Evolutionary conservation across 2,329 filamentous ascomycete genomes (phyloP), one percentile per base, ranked within the genome.

Genomic region (Paecilomyces sp.): DNA sequence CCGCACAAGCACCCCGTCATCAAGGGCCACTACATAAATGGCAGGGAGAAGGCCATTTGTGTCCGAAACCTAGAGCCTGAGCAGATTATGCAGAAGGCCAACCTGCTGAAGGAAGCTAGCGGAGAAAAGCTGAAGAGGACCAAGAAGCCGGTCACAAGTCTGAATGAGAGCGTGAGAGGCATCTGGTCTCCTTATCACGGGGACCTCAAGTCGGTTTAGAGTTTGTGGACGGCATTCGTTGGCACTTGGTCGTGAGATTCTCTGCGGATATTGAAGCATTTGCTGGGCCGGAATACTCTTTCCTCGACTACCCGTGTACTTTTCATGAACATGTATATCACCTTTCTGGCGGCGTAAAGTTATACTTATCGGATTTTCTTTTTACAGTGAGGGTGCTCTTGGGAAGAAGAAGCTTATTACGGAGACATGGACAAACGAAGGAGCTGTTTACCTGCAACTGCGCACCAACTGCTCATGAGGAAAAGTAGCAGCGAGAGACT

Each of bases 21-120:
- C 68, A 86, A 88, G 68, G 94, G 91, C 60, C 85, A 91, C 76
- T 99, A 96, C 78, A 91, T 97, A 81, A 97, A 97, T 75, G 92
- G 93, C 63, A 83, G 86, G 30, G 83, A 89, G 63, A 94, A 94
- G 75, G 84, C 91, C 9, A 85, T 97, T 57, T 97, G 92, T 75
- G 92, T 97, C 60, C 85, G 89, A 67, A 97, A 96, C 69, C 76
- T 97, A 72, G 87, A 92, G 67, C 85, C 87, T 31, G 84, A 88
- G 61, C 88, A 96, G 74, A 88, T 99, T 41, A 73, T 92, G 58
- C 82, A 91, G 71, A 97, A 97, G 81, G 87, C 74, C n/a, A 77
- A 77, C 58, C 68, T 77, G 25, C 68, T 81, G 59, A 76, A 77
- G 65, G 76, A 78, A 59, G 77, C 77, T 28, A 80, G 76, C 56